Percentiles rank a stretch among this genome's conserved stretches.
Conservation (phyloP, 805 yeast species). For the Saccharomycopsis malanga region DNA sequence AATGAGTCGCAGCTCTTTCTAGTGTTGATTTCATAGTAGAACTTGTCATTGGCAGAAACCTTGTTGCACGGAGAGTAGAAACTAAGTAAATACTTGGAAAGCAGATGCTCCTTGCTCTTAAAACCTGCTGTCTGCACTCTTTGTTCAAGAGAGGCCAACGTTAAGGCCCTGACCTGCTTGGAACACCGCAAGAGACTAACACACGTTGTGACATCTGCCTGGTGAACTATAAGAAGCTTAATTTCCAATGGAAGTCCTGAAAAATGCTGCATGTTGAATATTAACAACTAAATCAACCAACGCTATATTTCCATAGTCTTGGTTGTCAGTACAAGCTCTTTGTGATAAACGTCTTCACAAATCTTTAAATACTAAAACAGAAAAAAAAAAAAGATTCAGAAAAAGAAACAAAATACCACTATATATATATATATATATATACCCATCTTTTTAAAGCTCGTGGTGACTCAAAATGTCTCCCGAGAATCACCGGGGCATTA, state of each 20-base stretch:
- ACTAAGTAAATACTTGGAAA: neutral
- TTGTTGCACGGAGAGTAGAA: conserved; percentile 10
- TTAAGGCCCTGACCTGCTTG: neutral
- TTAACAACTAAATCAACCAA: neutral
- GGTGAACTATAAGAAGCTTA: neutral
- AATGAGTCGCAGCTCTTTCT: neutral
- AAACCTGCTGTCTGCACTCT: neutral
- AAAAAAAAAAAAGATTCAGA: neutral
- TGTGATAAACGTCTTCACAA: neutral
- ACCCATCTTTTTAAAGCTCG: neutral
- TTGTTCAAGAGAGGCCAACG: neutral
- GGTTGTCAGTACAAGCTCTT: too few relatives aligned
- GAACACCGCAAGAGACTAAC: neutral
- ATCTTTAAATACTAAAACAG: neutral
- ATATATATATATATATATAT: neutral
- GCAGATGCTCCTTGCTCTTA: neutral
- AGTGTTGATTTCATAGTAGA: neutral
- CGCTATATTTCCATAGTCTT: too few relatives aligned
- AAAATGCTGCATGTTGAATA: neutral
- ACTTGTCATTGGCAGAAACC: conserved; percentile 7
- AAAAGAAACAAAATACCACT: neutral
- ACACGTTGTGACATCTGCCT: neutral
- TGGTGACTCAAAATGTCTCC: neutral
- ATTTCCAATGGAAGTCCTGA: conserved; percentile 2
- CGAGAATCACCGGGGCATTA: neutral